Percentiles rank a stretch among this genome's conserved stretches.
Conservation (phyloP, 345 rosid genomes). For the Pseudoturritis turrita region DNA sequence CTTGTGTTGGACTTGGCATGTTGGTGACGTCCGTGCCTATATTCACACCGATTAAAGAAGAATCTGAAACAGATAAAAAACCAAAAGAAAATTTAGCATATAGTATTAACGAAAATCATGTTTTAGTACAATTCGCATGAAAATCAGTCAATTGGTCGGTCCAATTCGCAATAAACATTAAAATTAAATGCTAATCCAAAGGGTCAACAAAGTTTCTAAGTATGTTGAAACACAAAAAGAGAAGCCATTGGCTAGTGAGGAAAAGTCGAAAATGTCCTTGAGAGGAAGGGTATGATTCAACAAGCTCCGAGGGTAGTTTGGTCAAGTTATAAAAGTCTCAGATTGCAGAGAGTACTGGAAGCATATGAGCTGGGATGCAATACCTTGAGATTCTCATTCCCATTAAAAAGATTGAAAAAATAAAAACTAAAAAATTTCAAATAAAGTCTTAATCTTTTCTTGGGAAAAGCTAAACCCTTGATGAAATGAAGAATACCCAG, state of each 20-base stretch:
- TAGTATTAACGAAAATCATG: background rate
- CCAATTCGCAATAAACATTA: slow-evolving; percentile 2
- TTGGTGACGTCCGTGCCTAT: slow-evolving; percentile 80
- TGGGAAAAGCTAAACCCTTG: background rate
- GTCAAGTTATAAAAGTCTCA: background rate
- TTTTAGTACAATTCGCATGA: background rate
- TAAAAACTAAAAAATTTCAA: background rate
- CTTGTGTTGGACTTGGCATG: slow-evolving; percentile 91
- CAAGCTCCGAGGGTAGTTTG: slow-evolving; percentile 1
- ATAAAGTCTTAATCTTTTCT: slow-evolving; percentile 6
- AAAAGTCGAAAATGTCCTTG: slow-evolving; percentile 7
- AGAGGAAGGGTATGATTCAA: background rate
- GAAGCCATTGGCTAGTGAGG: background rate
- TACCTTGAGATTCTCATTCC: slow-evolving; percentile 33
- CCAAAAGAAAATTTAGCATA: background rate
- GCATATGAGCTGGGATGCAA: slow-evolving; percentile 38
- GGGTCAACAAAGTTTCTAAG: background rate
- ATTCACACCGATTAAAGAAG: slow-evolving; percentile 85
- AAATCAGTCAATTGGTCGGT: slow-evolving; percentile 6
- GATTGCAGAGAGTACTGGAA: slow-evolving; percentile 18
- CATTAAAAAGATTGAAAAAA: slow-evolving; percentile 16
- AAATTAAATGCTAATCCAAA: background rate
- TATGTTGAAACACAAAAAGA: background rate
- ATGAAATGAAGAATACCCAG: slow-evolving; percentile 12
- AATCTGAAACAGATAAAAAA: slow-evolving; percentile 39